Evolutionary conservation across 495 filamentous ascomycete species (phyloP), one percentile per base, ranked within the genome.

Genomic region (Penicillium steckii): DNA sequence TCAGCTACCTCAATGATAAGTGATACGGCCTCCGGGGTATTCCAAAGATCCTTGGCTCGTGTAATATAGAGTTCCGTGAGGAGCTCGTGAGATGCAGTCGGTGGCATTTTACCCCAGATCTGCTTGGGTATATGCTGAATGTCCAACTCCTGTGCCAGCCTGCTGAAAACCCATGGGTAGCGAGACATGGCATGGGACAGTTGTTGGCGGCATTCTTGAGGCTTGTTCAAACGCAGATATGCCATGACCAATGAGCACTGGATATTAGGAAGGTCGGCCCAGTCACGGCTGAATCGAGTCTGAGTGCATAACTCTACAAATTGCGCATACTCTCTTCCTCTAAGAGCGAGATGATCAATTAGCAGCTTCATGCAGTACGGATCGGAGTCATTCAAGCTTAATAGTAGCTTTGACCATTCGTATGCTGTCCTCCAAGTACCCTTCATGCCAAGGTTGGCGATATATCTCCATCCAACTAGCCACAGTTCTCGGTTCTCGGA

Each of bases 351-450:
- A 53, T 91, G 85, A 62, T 97, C 94, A 51, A 96, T 80, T 51
- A 87, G 68, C 17, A 94, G 78, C 37, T 80, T 77, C 50, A 96
- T 79, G 50, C 81, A 87, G 59, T 96, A 96, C 2, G 91, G 92
- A 66, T 99, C 94, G 0, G 69, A 75, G n/a, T 84, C 83, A 57
- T 88, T 82, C 44, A 99, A 68, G 52, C 84, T 81, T 1, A 96
- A 73, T 8, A 96, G 68, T 8, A 97, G 71, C 68, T 95, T 96
- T 5, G 86, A 80, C 90, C 92, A 99, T 68, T 97, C 95, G 41
- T 91, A 86, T 0, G 90, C 89, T 1, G 94, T 97, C 24, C 91
- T 80, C 78, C 89, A 95, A 12, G 92, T 96, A n/a, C 92, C 91
- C 59, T 94, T 91, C 79, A 89, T 86, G 8, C 86, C 79, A 8